Percentiles rank a stretch among this genome's conserved stretches.
Evolutionary conservation across 2,329 filamentous ascomycete species (phyloP).

Genomic region (Dactylonectria estremocensis): DNA sequence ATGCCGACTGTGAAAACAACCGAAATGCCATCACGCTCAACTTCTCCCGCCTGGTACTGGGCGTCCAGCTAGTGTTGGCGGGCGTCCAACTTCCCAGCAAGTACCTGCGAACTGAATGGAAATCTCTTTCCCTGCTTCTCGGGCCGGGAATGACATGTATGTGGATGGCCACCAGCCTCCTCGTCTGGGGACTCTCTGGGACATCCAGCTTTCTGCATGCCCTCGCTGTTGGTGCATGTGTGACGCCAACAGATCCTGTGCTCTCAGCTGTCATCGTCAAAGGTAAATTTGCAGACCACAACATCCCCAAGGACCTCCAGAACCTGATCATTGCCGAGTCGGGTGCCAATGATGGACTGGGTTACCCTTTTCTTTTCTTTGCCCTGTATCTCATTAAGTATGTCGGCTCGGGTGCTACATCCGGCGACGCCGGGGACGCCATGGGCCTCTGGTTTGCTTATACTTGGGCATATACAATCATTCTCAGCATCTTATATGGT

Average conservation of each 20-base stretch:
- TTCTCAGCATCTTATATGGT: constrained; percentile 85
- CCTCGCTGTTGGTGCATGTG: constrained; percentile 84
- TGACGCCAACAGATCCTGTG: constrained; percentile 94
- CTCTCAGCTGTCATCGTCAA: constrained; percentile 93
- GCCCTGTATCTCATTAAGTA: constrained; percentile 89
- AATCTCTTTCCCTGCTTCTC: no score
- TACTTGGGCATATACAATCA: constrained; percentile 86
- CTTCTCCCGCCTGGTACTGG: no score
- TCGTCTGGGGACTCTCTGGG: no score
- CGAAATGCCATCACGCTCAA: no score
- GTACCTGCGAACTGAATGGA: no score
- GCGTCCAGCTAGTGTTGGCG: no score
- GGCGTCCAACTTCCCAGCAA: no score
- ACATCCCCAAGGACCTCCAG: constrained; percentile 86
- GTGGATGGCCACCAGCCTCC: no score
- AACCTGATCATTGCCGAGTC: constrained; percentile 87
- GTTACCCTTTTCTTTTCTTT: constrained; percentile 90
- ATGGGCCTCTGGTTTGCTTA: constrained; percentile 88
- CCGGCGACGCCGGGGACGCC: constrained; percentile 75
- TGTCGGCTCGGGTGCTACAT: constrained; percentile 70
- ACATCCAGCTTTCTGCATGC: no score
- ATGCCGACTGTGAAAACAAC: no score
- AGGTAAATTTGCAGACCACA: constrained; percentile 92
- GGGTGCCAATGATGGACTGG: constrained; percentile 90
- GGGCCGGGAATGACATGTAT: no score